Evolutionary conservation across 306 rosid species (phyloP), one percentile per base, ranked within the genome.

Genomic region (Styphnolobium japonicum): DNA sequence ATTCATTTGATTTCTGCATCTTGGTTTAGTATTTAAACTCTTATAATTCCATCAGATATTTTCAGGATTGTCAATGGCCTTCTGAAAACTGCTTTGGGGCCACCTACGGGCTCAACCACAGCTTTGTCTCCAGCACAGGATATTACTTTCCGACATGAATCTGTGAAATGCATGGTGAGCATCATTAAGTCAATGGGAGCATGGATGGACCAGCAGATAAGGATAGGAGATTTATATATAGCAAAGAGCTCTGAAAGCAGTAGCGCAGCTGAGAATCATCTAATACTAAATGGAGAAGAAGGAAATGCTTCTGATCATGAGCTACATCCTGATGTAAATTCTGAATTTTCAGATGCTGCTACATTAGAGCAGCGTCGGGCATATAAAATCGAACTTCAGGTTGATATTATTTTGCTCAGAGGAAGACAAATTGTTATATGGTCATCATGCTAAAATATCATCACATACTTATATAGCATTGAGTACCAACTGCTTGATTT

Each of bases 31-130:
- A 87, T 86, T 92, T 85, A 92, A 91, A 78, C 91, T 81, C 92
- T 86, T 81, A 91, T 87, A 92, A 90, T 84, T 86, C 91, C 85
- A 84, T 90, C 90, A 90, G 94, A 91, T 90, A 62, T 89, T 91
- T 91, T 84, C 99, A 96, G 99, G 99, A 89, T 93, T 85, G 99
- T 96, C 84, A 96, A 91, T 66, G 99, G 99, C 82, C 99, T 96
- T 88, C 84, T 93, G 78, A 96, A 96, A 93, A 93, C 99, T 84
- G 99, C 99, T 65, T 76, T 93, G 82, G 99, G 99, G 78, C 99
- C 99, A 11, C 98, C 99, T 82, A 78, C 99, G 18, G 99, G 99
- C 67, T 91, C 97, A 33, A 87, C 94, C 39, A 86, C 99, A 62
- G 80, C 96, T 52, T 85, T 96, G 87, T 89, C 99, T 75, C 93